Conservation (phyloP, 1,139 yeast genomes). For the Yamadazyma mexicana region DNA sequence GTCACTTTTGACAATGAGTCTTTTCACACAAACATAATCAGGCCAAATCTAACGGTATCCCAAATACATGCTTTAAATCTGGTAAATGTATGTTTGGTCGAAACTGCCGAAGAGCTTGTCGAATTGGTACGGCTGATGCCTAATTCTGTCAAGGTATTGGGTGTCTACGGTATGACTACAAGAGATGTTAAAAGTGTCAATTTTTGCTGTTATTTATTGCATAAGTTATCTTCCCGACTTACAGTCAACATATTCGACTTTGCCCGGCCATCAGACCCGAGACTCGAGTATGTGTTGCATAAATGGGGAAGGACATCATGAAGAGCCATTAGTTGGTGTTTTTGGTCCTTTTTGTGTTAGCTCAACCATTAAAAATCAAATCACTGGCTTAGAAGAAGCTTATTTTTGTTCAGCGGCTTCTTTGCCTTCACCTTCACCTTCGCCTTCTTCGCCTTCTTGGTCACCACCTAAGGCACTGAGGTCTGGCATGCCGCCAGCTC, state of each 20-base stretch:
- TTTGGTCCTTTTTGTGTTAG: too few species aligned
- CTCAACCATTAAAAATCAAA: too few species aligned
- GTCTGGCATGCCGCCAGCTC: constrained; percentile 29
- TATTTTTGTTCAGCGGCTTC: constrained; percentile 2
- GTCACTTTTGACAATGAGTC: not conserved
- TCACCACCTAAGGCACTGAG: constrained; percentile 28
- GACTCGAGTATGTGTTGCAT: not conserved
- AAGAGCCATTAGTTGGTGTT: too few species aligned
- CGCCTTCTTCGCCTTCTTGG: constrained; percentile 29
- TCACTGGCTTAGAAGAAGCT: not conserved
- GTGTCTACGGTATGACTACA: not conserved
- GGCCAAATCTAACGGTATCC: not conserved
- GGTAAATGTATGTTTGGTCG: not conserved
- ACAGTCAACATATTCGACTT: not conserved
- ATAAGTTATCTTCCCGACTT: not conserved
- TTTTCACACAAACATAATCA: not conserved
- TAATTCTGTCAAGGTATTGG: not conserved
- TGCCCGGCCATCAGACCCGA: not conserved
- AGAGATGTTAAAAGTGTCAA: not conserved
- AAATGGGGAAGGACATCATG: constrained; percentile 5
- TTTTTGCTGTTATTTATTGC: not conserved
- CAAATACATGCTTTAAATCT: not conserved
- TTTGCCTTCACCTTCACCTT: constrained; percentile 17
- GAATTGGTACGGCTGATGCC: not conserved
- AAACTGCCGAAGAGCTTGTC: not conserved